A percentile compares a stretch with the other conserved stretches of the same genome.
Evolutionary conservation across 2,329 filamentous ascomycete species (phyloP).

Genomic region (Colletotrichum nymphaeae): DNA sequence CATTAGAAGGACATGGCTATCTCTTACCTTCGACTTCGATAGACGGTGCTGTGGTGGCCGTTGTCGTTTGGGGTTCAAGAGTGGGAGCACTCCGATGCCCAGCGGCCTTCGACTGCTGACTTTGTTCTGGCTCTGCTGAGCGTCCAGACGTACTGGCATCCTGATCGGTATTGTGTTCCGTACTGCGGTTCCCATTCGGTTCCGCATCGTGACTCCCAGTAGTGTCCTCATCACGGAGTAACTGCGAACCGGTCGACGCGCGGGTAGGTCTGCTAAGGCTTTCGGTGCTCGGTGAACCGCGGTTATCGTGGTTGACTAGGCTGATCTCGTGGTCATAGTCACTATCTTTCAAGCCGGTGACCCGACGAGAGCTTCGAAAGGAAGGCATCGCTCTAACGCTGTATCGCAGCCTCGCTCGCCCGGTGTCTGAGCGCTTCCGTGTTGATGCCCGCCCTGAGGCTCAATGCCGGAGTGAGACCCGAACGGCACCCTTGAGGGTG

Average conservation of each 20-base stretch:
- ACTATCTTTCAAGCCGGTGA: slow-evolving; percentile 63
- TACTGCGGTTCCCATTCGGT: background rate
- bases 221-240: slow-evolving; percentile 26
- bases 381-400: slow-evolving; percentile 49
- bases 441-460: background rate
- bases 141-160: background rate
- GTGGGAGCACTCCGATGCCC: slow-evolving; percentile 4
- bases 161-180: background rate
- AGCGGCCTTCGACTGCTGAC: background rate
- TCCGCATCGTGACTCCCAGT: background rate
- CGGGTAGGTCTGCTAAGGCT: slow-evolving; percentile 9
- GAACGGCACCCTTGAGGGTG: background rate
- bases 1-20: no score
- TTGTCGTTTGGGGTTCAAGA: background rate
- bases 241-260: slow-evolving; percentile 22
- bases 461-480: background rate
- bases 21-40: slow-evolving; percentile 35
- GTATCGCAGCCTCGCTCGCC: slow-evolving; percentile 15
- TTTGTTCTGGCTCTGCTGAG: background rate
- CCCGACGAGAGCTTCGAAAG: slow-evolving; percentile 64
- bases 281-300: slow-evolving; percentile 23
- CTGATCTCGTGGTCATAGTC: slow-evolving; percentile 79
- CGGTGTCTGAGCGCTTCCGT: background rate
- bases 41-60: slow-evolving; percentile 27
- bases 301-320: slow-evolving; percentile 68